These are phyloP conservation scores for Pseudogymnoascus sp. DNA, from an alignment of 2,329 filamentous ascomycete genomes.

Conservation along the genomic window DNA sequence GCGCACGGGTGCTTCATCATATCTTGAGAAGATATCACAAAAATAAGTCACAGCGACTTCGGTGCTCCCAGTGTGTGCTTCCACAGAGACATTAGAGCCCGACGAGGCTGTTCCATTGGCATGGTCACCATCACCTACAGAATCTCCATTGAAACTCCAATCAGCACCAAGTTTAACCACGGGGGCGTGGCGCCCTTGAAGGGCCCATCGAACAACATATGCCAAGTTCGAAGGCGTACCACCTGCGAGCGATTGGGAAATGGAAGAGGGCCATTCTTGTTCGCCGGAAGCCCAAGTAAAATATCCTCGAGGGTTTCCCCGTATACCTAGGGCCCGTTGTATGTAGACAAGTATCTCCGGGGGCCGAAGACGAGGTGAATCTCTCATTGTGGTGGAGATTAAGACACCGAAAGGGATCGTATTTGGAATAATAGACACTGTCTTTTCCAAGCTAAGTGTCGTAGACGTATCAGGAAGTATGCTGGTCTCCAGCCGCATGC, in stretches of 20 bases:
- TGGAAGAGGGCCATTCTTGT: neutral
- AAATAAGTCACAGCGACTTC: neutral
- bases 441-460: neutral
- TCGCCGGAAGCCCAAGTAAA: neutral
- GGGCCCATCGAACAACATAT: neutral
- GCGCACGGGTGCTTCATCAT: slow-evolving; percentile 10
- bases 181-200: neutral
- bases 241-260: neutral
- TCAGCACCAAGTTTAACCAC: neutral
- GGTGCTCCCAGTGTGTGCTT: neutral
- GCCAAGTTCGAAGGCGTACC: neutral
- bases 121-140: neutral
- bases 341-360: neutral
- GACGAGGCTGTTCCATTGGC: neutral
- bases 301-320: neutral
- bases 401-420: neutral
- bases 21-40: slow-evolving; percentile 6
- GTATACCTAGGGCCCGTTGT: neutral
- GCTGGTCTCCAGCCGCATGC: neutral
- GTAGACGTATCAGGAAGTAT: neutral
- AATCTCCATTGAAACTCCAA: neutral
- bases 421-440: neutral
- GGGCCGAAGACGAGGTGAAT: neutral
- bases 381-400: neutral
- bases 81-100: neutral